These are phyloP conservation scores for Stemphylium lycopersici DNA, from an alignment of 2,329 filamentous ascomycete genomes.

Conservation along the genomic window DNA sequence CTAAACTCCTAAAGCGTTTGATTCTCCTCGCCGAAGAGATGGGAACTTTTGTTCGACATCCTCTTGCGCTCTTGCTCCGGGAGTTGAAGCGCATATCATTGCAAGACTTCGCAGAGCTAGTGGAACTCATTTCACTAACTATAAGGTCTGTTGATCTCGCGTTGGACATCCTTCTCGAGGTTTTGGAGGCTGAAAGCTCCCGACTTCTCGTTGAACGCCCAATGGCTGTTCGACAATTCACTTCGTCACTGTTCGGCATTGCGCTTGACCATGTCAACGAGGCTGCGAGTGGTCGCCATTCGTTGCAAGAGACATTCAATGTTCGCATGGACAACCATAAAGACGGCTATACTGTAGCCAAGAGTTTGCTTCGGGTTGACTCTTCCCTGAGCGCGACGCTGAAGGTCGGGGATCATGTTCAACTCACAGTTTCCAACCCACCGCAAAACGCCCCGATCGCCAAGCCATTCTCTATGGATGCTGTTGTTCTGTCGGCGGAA, in stretches of 20 bases:
- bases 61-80: constrained; percentile 34
- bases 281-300: constrained; percentile 22
- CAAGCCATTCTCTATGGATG: constrained; percentile 48
- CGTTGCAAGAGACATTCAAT: constrained; percentile 15
- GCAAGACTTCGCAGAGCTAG: constrained; percentile 33
- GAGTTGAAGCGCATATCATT: constrained; percentile 34
- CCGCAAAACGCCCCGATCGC: constrained; percentile 41
- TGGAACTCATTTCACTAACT: constrained; percentile 43
- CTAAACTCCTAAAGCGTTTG: constrained; percentile 22
- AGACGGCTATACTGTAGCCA: constrained; percentile 21
- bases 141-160: constrained; percentile 40
- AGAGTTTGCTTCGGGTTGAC: constrained; percentile 26
- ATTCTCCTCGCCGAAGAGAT: constrained; percentile 34
- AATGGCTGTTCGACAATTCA: constrained; percentile 35
- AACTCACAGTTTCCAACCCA: constrained; percentile 40
- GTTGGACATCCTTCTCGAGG: constrained; percentile 42
- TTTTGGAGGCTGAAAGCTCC: constrained; percentile 41
- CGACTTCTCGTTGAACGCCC: constrained; percentile 38
- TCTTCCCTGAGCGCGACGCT: constrained; percentile 18
- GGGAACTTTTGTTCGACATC: constrained; percentile 32
- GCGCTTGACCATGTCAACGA: constrained; percentile 52
- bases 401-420: constrained; percentile 40
- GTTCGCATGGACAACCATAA: constrained; percentile 13
- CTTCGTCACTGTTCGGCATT: constrained; percentile 45
- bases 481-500: constrained; percentile 43